phyloP scores from a whole-genome alignment of 2,329 filamentous ascomycete genomes.

The Talaromyces sp. region DNA sequence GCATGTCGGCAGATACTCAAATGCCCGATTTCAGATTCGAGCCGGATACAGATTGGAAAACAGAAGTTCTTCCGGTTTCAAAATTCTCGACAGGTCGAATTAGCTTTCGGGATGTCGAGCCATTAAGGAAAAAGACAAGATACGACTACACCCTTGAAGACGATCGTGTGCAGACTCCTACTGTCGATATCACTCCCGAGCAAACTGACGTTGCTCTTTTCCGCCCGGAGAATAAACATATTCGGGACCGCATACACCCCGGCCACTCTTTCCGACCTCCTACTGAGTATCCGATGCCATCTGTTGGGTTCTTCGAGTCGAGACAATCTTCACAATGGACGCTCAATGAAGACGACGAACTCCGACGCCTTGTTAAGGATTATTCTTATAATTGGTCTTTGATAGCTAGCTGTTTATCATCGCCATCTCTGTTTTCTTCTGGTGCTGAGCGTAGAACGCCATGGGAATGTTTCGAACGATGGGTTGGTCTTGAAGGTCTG shows the following conservation, averaged over 20 bases:
- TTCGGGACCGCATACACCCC: conserved; percentile 84
- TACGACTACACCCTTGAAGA: conserved; percentile 76
- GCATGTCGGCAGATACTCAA: conserved; percentile 56
- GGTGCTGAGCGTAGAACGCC: conserved; percentile 86
- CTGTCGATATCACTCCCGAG: conserved; percentile 60
- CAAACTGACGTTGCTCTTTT: conserved; percentile 81
- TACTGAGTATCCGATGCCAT: conserved; percentile 86
- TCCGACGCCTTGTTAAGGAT: conserved; percentile 79
- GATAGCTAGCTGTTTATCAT: conserved; percentile 74
- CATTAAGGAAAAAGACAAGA: conserved; percentile 73
- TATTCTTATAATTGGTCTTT: conserved; percentile 98
- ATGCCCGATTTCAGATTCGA: conserved; percentile 57
- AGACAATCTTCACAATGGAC: conserved; percentile 89
- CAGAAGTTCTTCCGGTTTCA: conserved; percentile 76
- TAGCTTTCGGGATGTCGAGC: conserved; percentile 62
- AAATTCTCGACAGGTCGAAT: conserved; percentile 83
- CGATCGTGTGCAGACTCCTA: conserved; percentile 55
- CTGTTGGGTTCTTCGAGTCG: conserved; percentile 84
- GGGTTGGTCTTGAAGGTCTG: conserved; percentile 86
- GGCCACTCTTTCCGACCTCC: conserved; percentile 91
- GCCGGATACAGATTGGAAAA: conserved; percentile 69
- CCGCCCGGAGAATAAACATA: conserved; percentile 80
- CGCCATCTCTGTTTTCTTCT: conserved; percentile 73
- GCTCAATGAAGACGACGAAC: conserved; percentile 81
- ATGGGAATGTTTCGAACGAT: conserved; percentile 98